Conservation (phyloP, 192 early-diverging fungal species). For the Linderina pennispora region DNA sequence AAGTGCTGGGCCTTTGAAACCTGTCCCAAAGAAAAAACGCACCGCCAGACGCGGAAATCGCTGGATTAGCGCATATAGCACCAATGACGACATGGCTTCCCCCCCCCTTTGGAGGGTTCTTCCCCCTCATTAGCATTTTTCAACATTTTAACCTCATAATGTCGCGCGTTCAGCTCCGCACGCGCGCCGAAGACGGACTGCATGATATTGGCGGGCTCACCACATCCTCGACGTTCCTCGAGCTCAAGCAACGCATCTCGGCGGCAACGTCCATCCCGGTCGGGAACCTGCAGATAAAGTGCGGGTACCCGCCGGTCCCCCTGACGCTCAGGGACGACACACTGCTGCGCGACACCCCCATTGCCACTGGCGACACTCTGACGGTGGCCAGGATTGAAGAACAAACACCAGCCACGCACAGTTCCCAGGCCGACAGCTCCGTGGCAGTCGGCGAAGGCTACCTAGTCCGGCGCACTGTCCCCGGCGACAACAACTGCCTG, state of each 20-base stretch:
- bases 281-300: conserved; percentile 6
- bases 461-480: conserved; percentile 24
- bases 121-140: too few relatives aligned
- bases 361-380: conserved; percentile 3
- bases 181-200: too few relatives aligned
- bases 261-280: conserved; percentile 6
- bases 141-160: too few relatives aligned
- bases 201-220: too few relatives aligned
- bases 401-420: neutral
- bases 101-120: too few relatives aligned
- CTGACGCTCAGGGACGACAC: conserved; percentile 16
- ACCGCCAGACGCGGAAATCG: too few relatives aligned
- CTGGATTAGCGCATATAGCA: too few relatives aligned
- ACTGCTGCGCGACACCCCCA: conserved; percentile 10
- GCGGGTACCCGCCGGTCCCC: conserved; percentile 17
- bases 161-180: too few relatives aligned
- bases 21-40: too few relatives aligned
- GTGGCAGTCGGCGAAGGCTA: conserved; percentile 13
- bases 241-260: neutral
- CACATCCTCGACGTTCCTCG: neutral
- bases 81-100: too few relatives aligned
- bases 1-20: too few relatives aligned
- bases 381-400: neutral
- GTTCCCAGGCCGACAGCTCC: neutral
- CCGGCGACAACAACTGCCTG: conserved; percentile 58